phyloP scores from a whole-genome alignment of 2,329 filamentous ascomycete genomes.

The Colletotrichum musicola region DNA sequence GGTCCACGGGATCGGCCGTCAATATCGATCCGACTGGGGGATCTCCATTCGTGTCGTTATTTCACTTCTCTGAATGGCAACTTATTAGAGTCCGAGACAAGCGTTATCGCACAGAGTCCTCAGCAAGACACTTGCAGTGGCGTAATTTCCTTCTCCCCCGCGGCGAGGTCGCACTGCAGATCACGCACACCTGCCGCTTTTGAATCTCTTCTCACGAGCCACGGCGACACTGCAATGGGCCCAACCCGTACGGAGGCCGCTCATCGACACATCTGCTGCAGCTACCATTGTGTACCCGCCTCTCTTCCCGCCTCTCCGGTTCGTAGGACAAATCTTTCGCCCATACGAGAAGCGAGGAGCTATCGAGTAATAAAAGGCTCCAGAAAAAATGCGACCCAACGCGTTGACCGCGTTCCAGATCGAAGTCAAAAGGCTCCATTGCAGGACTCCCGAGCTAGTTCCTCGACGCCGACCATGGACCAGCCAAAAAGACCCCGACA shows the following conservation, averaged over 20 bases:
- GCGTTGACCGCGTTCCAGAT: background rate
- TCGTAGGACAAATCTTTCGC: background rate
- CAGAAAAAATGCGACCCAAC: background rate
- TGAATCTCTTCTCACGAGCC: background rate
- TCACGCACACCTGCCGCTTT: slow-evolving; percentile 1
- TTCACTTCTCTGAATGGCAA: background rate
- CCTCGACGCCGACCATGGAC: slow-evolving; percentile 8
- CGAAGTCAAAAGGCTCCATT: background rate
- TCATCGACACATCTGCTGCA: background rate
- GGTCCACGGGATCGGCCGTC: too few relatives aligned
- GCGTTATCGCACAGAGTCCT: background rate
- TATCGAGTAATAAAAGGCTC: background rate
- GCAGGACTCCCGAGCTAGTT: background rate
- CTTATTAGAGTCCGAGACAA: too few relatives aligned
- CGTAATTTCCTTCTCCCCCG: slow-evolving; percentile 18
- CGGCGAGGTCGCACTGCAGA: slow-evolving; percentile 8
- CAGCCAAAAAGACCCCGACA: slow-evolving; percentile 10
- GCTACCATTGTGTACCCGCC: background rate
- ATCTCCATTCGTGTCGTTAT: background rate
- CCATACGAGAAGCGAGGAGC: background rate
- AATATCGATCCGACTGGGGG: background rate
- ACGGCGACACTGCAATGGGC: too few relatives aligned
- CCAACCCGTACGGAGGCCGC: background rate
- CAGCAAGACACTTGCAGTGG: slow-evolving; percentile 7
- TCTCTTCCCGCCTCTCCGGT: background rate